Evolutionary conservation across 129 eudicot genomes (phyloP).

Genomic region (Chrysanthemum lavandulifolium): DNA sequence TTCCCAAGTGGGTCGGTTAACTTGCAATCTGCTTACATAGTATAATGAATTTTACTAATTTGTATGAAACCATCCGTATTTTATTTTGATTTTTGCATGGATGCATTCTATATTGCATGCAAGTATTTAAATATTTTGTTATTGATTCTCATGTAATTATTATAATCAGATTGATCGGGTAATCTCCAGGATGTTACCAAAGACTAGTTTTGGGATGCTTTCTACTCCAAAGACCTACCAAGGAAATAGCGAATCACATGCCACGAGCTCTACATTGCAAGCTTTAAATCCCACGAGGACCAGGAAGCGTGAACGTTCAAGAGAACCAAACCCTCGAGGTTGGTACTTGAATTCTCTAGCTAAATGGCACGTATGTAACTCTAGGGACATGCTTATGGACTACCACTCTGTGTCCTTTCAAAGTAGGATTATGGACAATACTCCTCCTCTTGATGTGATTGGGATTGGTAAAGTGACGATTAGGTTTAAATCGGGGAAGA

Average conservation of each 20-base stretch:
- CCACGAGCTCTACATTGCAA: neutral
- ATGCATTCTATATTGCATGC: no score
- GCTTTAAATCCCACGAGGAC: neutral
- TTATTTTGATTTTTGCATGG: no score
- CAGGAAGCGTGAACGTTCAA: neutral
- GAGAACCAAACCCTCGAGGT: constrained; percentile 16
- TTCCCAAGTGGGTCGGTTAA: no score
- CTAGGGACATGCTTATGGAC: neutral
- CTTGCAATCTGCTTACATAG: no score
- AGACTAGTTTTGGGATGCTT: neutral
- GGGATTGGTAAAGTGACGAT: no score
- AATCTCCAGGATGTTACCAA: neutral
- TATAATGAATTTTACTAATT: no score
- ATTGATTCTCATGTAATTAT: neutral
- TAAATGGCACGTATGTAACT: constrained; percentile 10
- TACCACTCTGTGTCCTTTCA: no score
- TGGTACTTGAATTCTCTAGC: constrained; percentile 14
- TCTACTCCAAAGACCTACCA: neutral
- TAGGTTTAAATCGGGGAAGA: neutral
- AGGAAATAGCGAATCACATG: no score
- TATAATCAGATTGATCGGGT: neutral
- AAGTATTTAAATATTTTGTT: no score
- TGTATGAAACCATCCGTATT: no score
- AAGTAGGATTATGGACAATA: no score
- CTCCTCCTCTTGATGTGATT: no score